Evolutionary conservation across 192 early-diverging fungal genomes (phyloP).

Genomic region (Globomyces pollinis-pini): DNA sequence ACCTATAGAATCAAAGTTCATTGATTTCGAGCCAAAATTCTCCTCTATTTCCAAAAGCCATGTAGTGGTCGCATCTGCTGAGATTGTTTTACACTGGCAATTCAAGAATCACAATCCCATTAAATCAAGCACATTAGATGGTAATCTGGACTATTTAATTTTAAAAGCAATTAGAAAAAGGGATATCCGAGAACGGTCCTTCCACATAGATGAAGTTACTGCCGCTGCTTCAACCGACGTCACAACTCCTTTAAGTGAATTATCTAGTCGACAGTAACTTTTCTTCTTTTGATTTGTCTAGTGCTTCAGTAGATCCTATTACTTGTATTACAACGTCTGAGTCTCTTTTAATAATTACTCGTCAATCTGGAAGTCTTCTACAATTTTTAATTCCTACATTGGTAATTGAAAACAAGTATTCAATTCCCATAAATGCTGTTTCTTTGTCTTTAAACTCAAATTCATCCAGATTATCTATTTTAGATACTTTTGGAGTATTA

Average conservation of each 20-base stretch:
- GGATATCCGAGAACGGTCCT: constrained; percentile 35
- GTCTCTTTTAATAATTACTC: constrained; percentile 33
- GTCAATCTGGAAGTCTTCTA: constrained; percentile 36
- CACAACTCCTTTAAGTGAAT: no score
- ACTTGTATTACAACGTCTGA: constrained; percentile 31
- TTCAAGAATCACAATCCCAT: constrained; percentile 27
- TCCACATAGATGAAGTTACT: constrained; percentile 45
- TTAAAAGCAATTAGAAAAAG: constrained; percentile 27
- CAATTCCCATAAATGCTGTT: constrained; percentile 23
- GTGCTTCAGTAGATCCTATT: constrained; percentile 37
- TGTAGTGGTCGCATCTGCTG: constrained; percentile 35
- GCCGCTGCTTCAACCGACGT: constrained; percentile 15
- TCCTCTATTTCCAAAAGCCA: constrained; percentile 34
- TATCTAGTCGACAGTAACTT: no score
- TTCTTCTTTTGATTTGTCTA: not conserved
- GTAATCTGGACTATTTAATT: no score
- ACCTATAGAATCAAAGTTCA: constrained; percentile 39
- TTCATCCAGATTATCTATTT: constrained; percentile 27
- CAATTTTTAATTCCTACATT: constrained; percentile 44
- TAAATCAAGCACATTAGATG: constrained; percentile 28
- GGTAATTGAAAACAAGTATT: constrained; percentile 40
- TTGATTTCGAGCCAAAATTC: constrained; percentile 42
- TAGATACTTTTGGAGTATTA: constrained; percentile 43
- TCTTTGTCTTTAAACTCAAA: constrained; percentile 39
- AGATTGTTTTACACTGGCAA: constrained; percentile 40